Evolutionary conservation across 2,329 filamentous ascomycete genomes (phyloP).

Genomic region (Claviceps sorghi): DNA sequence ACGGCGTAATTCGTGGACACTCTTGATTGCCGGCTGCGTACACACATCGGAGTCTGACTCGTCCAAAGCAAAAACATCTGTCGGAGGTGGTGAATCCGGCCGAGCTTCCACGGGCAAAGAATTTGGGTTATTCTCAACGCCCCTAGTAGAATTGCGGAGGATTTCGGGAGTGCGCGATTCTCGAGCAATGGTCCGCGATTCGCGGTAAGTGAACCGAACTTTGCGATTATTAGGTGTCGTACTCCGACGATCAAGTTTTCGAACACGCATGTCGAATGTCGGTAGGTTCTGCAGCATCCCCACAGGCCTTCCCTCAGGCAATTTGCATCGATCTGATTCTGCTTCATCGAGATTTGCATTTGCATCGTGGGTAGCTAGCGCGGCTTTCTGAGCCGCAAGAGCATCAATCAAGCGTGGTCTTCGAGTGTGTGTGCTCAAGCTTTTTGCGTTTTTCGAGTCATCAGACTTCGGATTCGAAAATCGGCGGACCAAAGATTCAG

Average conservation of each 20-base stretch:
- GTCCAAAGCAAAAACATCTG: constrained; percentile 13
- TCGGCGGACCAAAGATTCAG: neutral
- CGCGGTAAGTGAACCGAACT: constrained; percentile 22
- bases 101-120: constrained; percentile 9
- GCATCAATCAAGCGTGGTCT: constrained; percentile 9
- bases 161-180: constrained; percentile 15
- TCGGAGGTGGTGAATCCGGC: constrained; percentile 11
- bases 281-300: neutral
- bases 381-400: constrained; percentile 6
- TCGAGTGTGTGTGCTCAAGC: constrained; percentile 1
- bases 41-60: constrained; percentile 26
- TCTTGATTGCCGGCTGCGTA: constrained; percentile 38
- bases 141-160: constrained; percentile 6
- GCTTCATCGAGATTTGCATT: neutral
- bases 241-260: constrained; percentile 14
- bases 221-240: constrained; percentile 15
- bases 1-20: constrained; percentile 50
- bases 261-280: constrained; percentile 8
- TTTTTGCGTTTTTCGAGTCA: neutral
- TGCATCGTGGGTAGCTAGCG: neutral
- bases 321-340: neutral
- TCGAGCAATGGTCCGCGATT: constrained; percentile 16
- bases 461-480: neutral
- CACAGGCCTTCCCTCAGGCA: neutral
- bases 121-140: constrained; percentile 9